Base-by-base conservation (phyloP, 177 flowering plant species). In the Vitis hybrid region DNA sequence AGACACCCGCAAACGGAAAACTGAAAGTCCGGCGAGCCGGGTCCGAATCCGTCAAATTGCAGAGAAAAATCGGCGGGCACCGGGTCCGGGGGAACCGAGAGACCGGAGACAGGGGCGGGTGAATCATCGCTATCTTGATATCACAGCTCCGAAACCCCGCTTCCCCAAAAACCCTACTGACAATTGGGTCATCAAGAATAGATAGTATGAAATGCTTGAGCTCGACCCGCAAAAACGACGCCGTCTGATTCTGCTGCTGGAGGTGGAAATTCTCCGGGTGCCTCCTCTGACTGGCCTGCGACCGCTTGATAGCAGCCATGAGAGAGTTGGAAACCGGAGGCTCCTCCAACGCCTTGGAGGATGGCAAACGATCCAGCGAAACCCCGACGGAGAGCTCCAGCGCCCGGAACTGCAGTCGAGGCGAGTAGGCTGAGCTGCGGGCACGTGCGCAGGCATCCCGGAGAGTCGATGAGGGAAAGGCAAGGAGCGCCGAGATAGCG, bases 341-440 rank as follows among this genome's bases (percentile, higher is more conserved):
- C 19, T 83, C 88, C 22, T 84, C 89, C 3, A 54, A 38, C 58
- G 81, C 1, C 38, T 81, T 81, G 0, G 93, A 78, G 1, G 92
- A 78, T 5, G 92, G 89, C 28, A 92, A 64, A 1, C 97, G 89
- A 63, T 94, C 98, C 47, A 94, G 88, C 5, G 98, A 87, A 1
- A 89, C 92, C 5, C 88, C 76, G 64, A 90, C 84, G 53, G 84
- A 87, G 61, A 92, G 89, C 66, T 92, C 98, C 6, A 94, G 84
- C 0, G 97, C 98, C 3, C 87, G 85, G 54, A 90, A 82, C 75
- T 92, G 97, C 3, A 86, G 80, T 8, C 92, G 83, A 0, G 89
- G 76, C 0, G 88, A 81, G 82, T 79, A 89, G 5, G 88, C 73
- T 13, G 82, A 60, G 77, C 77, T 74, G 0, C 89, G 84, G 3